Evolutionary conservation across 1,284 basidiomycete genomes (phyloP).

Genomic region (Apiotrichum sp.): DNA sequence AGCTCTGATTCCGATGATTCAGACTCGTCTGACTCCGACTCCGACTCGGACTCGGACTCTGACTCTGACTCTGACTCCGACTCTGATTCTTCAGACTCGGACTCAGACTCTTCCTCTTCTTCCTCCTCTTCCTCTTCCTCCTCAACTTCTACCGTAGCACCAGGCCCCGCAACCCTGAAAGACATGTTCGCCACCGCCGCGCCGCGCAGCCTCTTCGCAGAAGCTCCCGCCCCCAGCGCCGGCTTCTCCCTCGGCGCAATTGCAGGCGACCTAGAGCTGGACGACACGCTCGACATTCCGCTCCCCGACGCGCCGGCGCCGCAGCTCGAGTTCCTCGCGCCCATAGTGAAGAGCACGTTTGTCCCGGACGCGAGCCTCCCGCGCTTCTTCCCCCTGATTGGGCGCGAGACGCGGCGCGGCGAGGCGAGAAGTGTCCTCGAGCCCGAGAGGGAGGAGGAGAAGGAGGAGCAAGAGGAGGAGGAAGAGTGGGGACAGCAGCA

Average conservation of each 20-base stretch:
- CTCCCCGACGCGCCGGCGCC: conserved; percentile 18
- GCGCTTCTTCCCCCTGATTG: conserved; percentile 37
- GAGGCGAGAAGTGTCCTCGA: conserved; percentile 17
- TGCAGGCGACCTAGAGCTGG: conserved; percentile 39
- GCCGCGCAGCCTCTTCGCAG: conserved; percentile 8
- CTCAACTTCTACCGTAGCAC: neutral
- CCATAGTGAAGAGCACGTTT: conserved; percentile 26
- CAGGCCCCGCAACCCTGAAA: conserved; percentile 22
- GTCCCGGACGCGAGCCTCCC: conserved; percentile 31
- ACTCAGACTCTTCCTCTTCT: neutral
- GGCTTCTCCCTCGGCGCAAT: conserved; percentile 38
- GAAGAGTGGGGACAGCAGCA: neutral
- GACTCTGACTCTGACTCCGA: conserved; percentile 7
- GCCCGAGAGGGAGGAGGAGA: conserved; percentile 2
- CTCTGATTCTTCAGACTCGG: conserved; percentile 3
- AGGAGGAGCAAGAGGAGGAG: neutral
- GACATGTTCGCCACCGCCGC: conserved; percentile 29
- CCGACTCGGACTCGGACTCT: neutral
- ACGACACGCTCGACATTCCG: conserved; percentile 39
- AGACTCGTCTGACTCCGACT: conserved; percentile 7
- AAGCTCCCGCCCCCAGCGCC: neutral
- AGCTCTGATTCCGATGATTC: conserved; percentile 7
- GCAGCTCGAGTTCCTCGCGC: conserved; percentile 10
- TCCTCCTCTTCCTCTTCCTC: neutral
- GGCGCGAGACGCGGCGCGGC: conserved; percentile 10